A percentile compares a stretch with the other conserved stretches of the same genome.
Evolutionary conservation across 1,284 basidiomycete species (phyloP).

Genomic region (Lentinus polychrous): DNA sequence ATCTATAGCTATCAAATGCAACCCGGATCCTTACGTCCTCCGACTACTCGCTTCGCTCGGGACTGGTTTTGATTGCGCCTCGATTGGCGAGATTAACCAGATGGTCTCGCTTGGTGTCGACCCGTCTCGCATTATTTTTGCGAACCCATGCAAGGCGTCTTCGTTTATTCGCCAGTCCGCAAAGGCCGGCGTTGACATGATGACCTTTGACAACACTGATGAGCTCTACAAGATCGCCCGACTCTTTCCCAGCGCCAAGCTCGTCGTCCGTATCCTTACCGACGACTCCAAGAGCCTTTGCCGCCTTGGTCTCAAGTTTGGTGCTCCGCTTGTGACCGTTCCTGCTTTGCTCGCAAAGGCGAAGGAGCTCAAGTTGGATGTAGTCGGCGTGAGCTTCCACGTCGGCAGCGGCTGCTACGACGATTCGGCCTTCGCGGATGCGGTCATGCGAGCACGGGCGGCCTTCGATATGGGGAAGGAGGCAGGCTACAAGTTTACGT

Average conservation of each 20-base stretch:
- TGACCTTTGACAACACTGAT: constrained; percentile 99
- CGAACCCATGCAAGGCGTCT: constrained; percentile 97
- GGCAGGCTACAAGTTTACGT: constrained; percentile 75
- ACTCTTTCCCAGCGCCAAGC: constrained; percentile 76
- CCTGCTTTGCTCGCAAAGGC: constrained; percentile 79
- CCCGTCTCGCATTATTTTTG: constrained; percentile 88
- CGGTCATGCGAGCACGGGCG: constrained; percentile 74
- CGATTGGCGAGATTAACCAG: constrained; percentile 86
- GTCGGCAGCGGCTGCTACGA: constrained; percentile 98
- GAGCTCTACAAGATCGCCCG: constrained; percentile 95
- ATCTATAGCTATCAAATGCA: constrained; percentile 86
- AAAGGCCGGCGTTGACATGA: constrained; percentile 75
- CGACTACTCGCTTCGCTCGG: constrained; percentile 87
- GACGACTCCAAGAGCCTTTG: constrained; percentile 96
- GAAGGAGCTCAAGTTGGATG: constrained; percentile 73
- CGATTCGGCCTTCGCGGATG: constrained; percentile 84
- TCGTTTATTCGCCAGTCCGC: constrained; percentile 89
- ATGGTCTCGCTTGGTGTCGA: constrained; percentile 73
- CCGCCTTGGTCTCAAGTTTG: constrained; percentile 93
- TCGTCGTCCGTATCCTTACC: constrained; percentile 92
- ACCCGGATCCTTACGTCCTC: constrained; percentile 93
- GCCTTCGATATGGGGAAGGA: constrained; percentile 87
- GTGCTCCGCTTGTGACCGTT: constrained; percentile 83
- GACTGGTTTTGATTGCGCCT: constrained; percentile 97
- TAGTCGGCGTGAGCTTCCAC: constrained; percentile 96